These are phyloP conservation scores for Canariomyces notabilis DNA, from an alignment of 2,329 filamentous ascomycete species.

Conservation along the genomic window DNA sequence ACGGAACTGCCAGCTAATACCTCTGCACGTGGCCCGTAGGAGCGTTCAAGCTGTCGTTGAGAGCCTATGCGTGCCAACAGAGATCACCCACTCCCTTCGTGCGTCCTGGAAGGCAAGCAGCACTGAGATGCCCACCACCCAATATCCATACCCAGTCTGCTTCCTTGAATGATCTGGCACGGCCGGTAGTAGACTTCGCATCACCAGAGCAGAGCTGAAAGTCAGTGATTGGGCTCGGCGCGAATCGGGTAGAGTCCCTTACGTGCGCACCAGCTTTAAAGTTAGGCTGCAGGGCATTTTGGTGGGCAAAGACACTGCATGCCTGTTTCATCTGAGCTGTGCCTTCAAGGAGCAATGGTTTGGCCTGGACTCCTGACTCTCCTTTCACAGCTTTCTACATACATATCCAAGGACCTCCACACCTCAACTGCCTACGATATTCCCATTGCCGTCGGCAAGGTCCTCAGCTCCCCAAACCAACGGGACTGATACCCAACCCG, in stretches of 20 bases:
- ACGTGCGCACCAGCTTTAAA: slow-evolving; percentile 5
- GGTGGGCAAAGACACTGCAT: too few species aligned
- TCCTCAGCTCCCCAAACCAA: not conserved
- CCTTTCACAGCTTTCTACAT: not conserved
- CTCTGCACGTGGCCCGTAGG: too few species aligned
- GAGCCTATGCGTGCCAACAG: too few species aligned
- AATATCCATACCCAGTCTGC: too few species aligned
- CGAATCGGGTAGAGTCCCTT: not conserved
- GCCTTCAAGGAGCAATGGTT: not conserved
- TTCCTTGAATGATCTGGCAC: too few species aligned
- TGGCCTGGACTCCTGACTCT: not conserved
- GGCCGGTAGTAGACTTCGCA: not conserved
- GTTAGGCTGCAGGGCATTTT: not conserved
- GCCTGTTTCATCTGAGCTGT: slow-evolving; percentile 9
- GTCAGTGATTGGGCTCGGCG: slow-evolving; percentile 12
- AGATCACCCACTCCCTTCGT: too few species aligned
- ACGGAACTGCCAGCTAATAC: too few species aligned
- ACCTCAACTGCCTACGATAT: too few species aligned
- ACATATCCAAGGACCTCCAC: not conserved
- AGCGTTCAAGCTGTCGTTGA: too few species aligned
- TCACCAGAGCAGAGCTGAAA: slow-evolving; percentile 4
- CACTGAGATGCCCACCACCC: too few species aligned
- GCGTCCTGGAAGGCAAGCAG: too few species aligned
- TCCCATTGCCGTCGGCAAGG: not conserved
- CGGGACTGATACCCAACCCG: not conserved